A percentile compares a stretch with the other conserved stretches of the same genome.
These are phyloP conservation scores for Phylloporus sp. DNA, from an alignment of 768 basidiomycete species.

Conservation along the genomic window DNA sequence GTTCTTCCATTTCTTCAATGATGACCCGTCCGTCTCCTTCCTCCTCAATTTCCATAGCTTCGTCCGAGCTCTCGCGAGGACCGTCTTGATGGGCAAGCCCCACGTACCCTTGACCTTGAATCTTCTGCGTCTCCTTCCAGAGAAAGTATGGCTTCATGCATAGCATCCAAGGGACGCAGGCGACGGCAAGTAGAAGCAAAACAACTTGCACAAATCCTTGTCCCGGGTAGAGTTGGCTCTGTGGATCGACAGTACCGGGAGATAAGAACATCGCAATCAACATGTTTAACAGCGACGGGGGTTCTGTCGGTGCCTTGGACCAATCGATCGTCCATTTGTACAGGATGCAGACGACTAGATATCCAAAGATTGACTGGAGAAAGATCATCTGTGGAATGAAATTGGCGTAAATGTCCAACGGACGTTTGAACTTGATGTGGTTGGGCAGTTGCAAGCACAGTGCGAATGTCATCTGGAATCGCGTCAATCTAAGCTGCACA, in stretches of 20 bases:
- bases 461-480: slow-evolving; percentile 91
- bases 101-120: slow-evolving; percentile 79
- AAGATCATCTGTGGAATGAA: slow-evolving; percentile 98
- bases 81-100: slow-evolving; percentile 59
- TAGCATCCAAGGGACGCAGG: slow-evolving; percentile 96
- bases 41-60: slow-evolving; percentile 69
- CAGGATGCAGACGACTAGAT: slow-evolving; percentile 87
- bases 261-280: slow-evolving; percentile 94
- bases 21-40: slow-evolving; percentile 74
- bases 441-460: slow-evolving; percentile 95
- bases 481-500: slow-evolving; percentile 8
- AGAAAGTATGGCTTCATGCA: slow-evolving; percentile 86
- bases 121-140: slow-evolving; percentile 86
- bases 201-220: slow-evolving; percentile 82
- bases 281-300: slow-evolving; percentile 93
- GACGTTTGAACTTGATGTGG: slow-evolving; percentile 88
- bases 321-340: slow-evolving; percentile 98
- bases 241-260: slow-evolving; percentile 71
- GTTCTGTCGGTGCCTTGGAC: slow-evolving; percentile 58
- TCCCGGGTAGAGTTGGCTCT: slow-evolving; percentile 74
- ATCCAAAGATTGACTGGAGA: slow-evolving; percentile 96
- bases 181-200: slow-evolving; percentile 67
- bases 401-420: slow-evolving; percentile 84
- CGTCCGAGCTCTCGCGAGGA: slow-evolving; percentile 51
- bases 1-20: slow-evolving; percentile 67